Base-by-base conservation (phyloP, 331 rosid species). In the Ulmus americana region DNA sequence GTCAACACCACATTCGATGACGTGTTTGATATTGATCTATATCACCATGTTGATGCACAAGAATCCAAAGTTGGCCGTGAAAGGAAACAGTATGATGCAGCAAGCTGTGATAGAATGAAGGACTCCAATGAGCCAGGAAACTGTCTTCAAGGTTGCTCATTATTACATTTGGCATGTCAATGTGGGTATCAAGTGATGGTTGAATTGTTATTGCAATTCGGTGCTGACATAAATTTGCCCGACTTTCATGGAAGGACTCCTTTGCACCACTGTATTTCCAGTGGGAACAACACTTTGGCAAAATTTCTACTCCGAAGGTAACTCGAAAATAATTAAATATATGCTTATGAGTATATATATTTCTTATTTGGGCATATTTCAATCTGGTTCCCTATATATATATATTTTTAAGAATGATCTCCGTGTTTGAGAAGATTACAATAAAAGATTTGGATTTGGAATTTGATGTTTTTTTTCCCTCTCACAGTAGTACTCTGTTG, bases 221-320 rank as follows among this genome's bases (percentile, higher is more conserved):
- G 95, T 53, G 90, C 97, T 43, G 79, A 87, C 80, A 70, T 89
- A 69, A 89, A 87, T 77, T 59, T 72, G 76, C 39, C 77, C 1
- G 98, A 92, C 78, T 83, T 75, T 76, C 95, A 80, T 70, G 97
- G 97, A 73, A 89, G 88, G 72, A 92, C 97, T 69, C 97, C 98
- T 72, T 76, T 92, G 82, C 98, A 92, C 72, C 88, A 76, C 64
- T 92, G 98, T 71, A 83, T 92, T 59, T 48, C 91, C 56, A 72
- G 64, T 20, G 86, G 86, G 53, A 83, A 87, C 69, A 85, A 82
- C 68, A 56, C 79, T 8, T 66, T 92, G 79, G 98, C 97, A 2
- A 92, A 89, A 86, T 75, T 83, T 75, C 80, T 92, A 50, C 83
- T 92, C 39, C 80, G 91, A 85, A 86, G 98, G 98, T 92, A 83